Evolutionary conservation across 2,329 filamentous ascomycete genomes (phyloP).

Genomic region (Clonostachys solani): DNA sequence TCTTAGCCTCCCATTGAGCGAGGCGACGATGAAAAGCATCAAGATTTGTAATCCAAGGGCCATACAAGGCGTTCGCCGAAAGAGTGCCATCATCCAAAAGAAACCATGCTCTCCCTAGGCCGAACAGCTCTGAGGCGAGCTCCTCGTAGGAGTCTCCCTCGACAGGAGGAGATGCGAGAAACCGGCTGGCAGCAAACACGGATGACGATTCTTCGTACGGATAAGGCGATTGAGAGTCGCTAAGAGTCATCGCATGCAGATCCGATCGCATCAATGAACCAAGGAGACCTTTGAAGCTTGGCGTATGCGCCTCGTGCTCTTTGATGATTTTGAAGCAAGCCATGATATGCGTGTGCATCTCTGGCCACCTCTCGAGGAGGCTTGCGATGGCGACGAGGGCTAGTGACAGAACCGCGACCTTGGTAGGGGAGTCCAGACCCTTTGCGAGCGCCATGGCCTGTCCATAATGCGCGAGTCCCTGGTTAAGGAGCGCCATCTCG

Average conservation of each 20-base stretch:
- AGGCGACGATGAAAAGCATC: constrained; percentile 10
- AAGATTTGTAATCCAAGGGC: constrained; percentile 2
- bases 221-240: constrained; percentile 21
- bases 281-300: constrained; percentile 7
- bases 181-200: background rate
- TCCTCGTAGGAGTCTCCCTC: background rate
- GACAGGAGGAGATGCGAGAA: background rate
- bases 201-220: constrained; percentile 9
- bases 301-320: constrained; percentile 3
- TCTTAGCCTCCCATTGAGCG: constrained; percentile 4
- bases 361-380: constrained; percentile 20
- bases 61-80: background rate
- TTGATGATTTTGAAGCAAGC: constrained; percentile 18
- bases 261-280: constrained; percentile 20
- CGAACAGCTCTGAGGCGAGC: background rate
- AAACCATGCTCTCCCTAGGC: background rate
- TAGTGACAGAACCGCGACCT: constrained; percentile 21
- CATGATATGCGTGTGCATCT: constrained; percentile 21
- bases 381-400: constrained; percentile 22
- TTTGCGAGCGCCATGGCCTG: constrained; percentile 17
- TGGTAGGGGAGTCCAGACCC: constrained; percentile 14
- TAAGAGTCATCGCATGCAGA: constrained; percentile 25
- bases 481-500: constrained; percentile 8
- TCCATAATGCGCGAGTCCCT: constrained; percentile 18
- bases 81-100: constrained; percentile 2